These are phyloP conservation scores for Laguncularia racemosa DNA, from an alignment of 345 rosid genomes.

Conservation along the genomic window DNA sequence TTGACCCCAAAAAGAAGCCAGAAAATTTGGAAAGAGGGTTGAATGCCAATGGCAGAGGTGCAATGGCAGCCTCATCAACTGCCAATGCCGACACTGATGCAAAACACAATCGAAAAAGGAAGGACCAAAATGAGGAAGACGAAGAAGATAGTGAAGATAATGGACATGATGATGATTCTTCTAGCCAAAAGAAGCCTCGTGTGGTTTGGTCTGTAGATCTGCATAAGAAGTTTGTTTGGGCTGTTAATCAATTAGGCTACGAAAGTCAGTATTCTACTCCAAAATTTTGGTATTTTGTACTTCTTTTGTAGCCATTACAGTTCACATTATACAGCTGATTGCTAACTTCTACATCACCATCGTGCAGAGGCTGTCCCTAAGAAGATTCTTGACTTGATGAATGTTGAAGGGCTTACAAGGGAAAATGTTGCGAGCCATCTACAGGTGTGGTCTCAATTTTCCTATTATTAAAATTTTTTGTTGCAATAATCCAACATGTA, in stretches of 20 bases:
- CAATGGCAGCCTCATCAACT: slow-evolving; percentile 18
- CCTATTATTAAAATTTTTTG: neutral
- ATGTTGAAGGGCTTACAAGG: slow-evolving; percentile 82
- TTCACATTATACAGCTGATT: neutral
- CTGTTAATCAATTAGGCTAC: slow-evolving; percentile 78
- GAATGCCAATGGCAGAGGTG: slow-evolving; percentile 23
- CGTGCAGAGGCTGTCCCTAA: slow-evolving; percentile 90
- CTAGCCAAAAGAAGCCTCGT: slow-evolving; percentile 75
- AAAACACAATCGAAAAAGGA: slow-evolving; percentile 45
- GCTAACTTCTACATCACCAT: neutral
- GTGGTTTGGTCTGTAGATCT: slow-evolving; percentile 87
- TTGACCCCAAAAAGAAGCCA: slow-evolving; percentile 18
- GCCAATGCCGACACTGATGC: slow-evolving; percentile 28
- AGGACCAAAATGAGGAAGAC: slow-evolving; percentile 64
- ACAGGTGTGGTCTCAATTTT: slow-evolving; percentile 39
- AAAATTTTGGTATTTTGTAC: slow-evolving; percentile 2
- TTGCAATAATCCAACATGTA: neutral
- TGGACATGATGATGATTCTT: slow-evolving; percentile 53
- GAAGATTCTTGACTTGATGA: slow-evolving; percentile 89
- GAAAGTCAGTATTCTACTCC: slow-evolving; percentile 54
- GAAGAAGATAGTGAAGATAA: slow-evolving; percentile 58
- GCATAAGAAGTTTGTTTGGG: slow-evolving; percentile 76
- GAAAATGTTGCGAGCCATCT: slow-evolving; percentile 98
- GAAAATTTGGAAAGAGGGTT: slow-evolving; percentile 20
- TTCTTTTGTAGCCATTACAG: neutral